Base-by-base conservation (phyloP, 1,284 basidiomycete species). In the Abortiporus biennis region DNA sequence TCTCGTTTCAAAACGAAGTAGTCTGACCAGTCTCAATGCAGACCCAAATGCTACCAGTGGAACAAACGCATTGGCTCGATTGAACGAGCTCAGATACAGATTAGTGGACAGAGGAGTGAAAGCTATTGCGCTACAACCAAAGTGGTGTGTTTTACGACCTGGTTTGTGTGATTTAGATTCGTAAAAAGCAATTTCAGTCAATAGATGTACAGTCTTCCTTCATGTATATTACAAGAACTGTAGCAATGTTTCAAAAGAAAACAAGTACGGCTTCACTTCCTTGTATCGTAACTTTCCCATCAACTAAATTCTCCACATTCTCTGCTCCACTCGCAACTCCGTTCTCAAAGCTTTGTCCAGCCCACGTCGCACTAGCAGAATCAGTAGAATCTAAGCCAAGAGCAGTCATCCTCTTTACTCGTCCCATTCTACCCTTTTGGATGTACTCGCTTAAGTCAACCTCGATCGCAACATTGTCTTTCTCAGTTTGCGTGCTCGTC, bases 121-220 rank as follows among this genome's bases (percentile, higher is more conserved):
- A 2, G 83, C 87, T 0, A 78, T 79, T 40, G 66, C 83, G 1
- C 61, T 92, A 21, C 87, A 92, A 62, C 88, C 89, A 0, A 68
- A 78, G 47, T 92, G 83, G 81, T 92, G 88, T 63, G 86, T 79
- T 9, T 52, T 90, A 23, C 64, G 85, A 12, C 80, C 85, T 0
- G 75, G 70, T 2, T 62, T 57, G 27, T 82, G 80, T 53, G 71
- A 80, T 56, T 47, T 76, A 12, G 42, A 51, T 33, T 47, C 50
- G 13, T 55, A 40, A 47, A 31, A 9, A 29, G 27, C 27, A n/a
- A n/a, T n/a, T n/a, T n/a, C n/a, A n/a, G n/a, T n/a, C n/a, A n/a
- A n/a, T n/a, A n/a, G n/a, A n/a, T n/a, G n/a, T n/a, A n/a, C n/a
- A n/a, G n/a, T n/a, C n/a, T n/a, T n/a, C n/a, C n/a, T n/a, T n/a